Conservation (phyloP, 306 rosid genomes). For the Cyclanthera cordifolia region DNA sequence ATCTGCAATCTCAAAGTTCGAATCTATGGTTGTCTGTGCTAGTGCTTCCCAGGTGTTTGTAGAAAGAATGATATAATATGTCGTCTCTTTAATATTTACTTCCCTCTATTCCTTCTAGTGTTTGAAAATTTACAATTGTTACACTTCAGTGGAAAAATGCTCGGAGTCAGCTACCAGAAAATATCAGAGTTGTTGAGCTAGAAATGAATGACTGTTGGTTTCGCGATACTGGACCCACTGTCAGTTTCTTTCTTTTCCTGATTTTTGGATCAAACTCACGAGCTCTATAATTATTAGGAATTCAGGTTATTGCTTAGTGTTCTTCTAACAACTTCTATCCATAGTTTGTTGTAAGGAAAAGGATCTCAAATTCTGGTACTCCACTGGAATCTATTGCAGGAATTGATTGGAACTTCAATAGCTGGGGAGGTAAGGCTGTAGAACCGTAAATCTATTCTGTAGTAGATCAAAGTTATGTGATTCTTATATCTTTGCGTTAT, state of each 20-base stretch:
- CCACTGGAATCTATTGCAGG: conserved; percentile 45
- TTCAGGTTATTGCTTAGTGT: conserved; percentile 7
- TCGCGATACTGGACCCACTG: conserved; percentile 83
- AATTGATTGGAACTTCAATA: conserved; percentile 81
- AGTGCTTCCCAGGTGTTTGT: conserved; percentile 42
- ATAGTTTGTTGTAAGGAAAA: conserved; percentile 63
- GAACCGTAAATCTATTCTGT: neutral
- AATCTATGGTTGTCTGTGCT: conserved; percentile 68
- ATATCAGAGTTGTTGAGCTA: conserved; percentile 67
- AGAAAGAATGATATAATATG: neutral
- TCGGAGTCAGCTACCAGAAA: conserved; percentile 43
- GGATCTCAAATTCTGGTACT: conserved; percentile 17
- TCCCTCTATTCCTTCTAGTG: neutral
- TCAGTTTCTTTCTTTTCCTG: conserved; percentile 26
- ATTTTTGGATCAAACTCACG: neutral
- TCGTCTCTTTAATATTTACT: neutral
- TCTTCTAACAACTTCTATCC: neutral
- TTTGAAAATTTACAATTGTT: conserved; percentile 4
- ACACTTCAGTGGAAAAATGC: conserved; percentile 64
- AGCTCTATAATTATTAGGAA: neutral
- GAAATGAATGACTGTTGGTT: conserved; percentile 79
- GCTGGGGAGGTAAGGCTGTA: conserved; percentile 76
- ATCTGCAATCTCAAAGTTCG: conserved; percentile 66
- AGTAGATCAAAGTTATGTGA: neutral
- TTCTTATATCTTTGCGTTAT: neutral